Conservation (phyloP, 1,284 basidiomycete species). For the Irpex sp. region DNA sequence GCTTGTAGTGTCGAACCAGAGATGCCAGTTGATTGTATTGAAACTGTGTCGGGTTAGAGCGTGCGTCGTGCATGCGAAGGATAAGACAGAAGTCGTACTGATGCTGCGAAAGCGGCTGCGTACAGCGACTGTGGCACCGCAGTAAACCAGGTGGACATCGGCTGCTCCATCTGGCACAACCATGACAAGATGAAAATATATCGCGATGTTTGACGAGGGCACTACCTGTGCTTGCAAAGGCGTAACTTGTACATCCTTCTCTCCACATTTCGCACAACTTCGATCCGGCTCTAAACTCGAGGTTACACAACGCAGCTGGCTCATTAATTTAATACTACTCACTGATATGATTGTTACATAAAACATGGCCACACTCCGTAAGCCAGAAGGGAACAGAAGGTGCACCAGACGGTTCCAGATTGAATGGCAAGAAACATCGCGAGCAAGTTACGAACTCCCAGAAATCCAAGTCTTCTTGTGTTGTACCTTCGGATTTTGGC, state of each 20-base stretch:
- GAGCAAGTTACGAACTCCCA: slow-evolving; percentile 75
- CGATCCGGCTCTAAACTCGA: slow-evolving; percentile 52
- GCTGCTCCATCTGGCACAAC: slow-evolving; percentile 55
- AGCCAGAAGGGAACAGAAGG: slow-evolving; percentile 73
- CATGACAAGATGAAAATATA: too few species aligned
- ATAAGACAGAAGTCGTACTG: slow-evolving; percentile 36
- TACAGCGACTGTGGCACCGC: slow-evolving; percentile 58
- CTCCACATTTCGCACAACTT: slow-evolving; percentile 62
- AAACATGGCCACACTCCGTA: slow-evolving; percentile 76
- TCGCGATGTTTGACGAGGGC: too few species aligned
- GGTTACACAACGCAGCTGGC: not conserved
- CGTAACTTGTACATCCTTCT: slow-evolving; percentile 56
- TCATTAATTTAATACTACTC: slow-evolving; percentile 22
- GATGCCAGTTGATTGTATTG: slow-evolving; percentile 71
- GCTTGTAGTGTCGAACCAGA: slow-evolving; percentile 55
- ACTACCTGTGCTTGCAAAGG: slow-evolving; percentile 67
- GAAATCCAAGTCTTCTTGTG: slow-evolving; percentile 44
- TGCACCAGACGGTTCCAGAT: slow-evolving; percentile 38
- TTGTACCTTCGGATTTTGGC: slow-evolving; percentile 2
- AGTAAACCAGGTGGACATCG: slow-evolving; percentile 76
- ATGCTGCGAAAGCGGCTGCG: slow-evolving; percentile 54
- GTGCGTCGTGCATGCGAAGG: slow-evolving; percentile 25
- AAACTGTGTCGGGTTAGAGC: slow-evolving; percentile 51
- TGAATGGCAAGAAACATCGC: slow-evolving; percentile 61
- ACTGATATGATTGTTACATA: slow-evolving; percentile 82